Base-by-base conservation (phyloP, 495 filamentous ascomycete genomes). In the Hyaloscypha hepaticicola region DNA sequence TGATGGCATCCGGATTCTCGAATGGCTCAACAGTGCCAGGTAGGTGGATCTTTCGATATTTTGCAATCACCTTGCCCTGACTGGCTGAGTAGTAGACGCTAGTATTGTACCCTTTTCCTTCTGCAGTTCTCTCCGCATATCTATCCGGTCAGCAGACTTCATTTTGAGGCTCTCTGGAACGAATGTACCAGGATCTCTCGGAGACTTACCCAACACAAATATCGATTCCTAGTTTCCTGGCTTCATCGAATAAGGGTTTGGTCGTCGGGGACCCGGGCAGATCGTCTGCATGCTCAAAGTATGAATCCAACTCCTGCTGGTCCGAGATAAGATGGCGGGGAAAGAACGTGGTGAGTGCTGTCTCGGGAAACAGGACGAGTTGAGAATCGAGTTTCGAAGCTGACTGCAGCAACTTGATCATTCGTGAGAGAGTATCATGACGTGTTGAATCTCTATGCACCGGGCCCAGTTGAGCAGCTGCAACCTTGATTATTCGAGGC, bases 41-140 rank as follows among this genome's bases (percentile, higher is more conserved):
- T 0, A 83, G 72, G 67, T 83, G 80, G 28, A 83, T 72, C 68
- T 83, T 83, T 60, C 80, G 75, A 68, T 83, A 83, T 64, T 79
- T 81, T 53, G 71, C 68, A 16, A 83, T 68, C 24, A 83, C 71
- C 25, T 69, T 70, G 28, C 72, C 72, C 29, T 68, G 68, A 12
- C 68, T 66, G 4, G 77, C 77, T n/a, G 76, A 78, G 69, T 77
- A 83, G 66, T 81, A 81, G 19, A 81, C 69, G 60, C 72, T 72
- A 52, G 75, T 77, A 69, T 83, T 83, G 66, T 77, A 83, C 1
- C 72, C 71, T 22, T 65, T 70, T 49, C 75, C 75, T 9, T 76
- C 69, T 19, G 69, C 57, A 14, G 70, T 71, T 21, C 70, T 62
- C 64, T 83, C 80, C 0, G 77, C 80, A 66, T 77, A 81, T n/a